These are phyloP conservation scores for Trichosporon sp. DNA, from an alignment of 1,284 basidiomycete genomes.

Conservation along the genomic window DNA sequence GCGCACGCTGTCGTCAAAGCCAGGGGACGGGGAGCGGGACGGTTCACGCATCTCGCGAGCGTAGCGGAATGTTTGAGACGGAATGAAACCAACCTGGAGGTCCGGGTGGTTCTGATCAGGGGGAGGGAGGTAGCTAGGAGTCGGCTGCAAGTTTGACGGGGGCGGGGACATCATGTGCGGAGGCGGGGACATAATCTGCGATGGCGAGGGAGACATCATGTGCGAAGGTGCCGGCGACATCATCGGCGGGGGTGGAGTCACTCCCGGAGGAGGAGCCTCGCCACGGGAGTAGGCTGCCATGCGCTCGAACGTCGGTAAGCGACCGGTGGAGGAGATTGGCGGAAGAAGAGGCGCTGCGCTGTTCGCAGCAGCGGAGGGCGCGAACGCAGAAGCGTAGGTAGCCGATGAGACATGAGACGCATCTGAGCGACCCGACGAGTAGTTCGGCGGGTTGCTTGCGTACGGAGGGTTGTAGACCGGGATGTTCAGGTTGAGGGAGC, in stretches of 20 bases:
- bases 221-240: constrained; percentile 11
- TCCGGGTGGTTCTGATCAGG: constrained; percentile 52
- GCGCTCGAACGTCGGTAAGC: constrained; percentile 2
- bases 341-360: constrained; percentile 7
- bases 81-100: constrained; percentile 43
- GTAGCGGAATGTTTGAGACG: constrained; percentile 42
- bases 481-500: constrained; percentile 11
- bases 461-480: constrained; percentile 14
- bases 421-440: not conserved
- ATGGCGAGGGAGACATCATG: constrained; percentile 7
- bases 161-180: constrained; percentile 9
- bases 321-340: constrained; percentile 1
- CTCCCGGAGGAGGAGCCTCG: not conserved
- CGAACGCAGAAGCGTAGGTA: constrained; percentile 7
- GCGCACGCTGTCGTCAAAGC: constrained; percentile 35
- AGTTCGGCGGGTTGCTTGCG: constrained; percentile 9
- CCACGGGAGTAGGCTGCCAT: not conserved
- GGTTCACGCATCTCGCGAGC: constrained; percentile 31
- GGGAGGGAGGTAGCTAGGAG: constrained; percentile 46
- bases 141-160: constrained; percentile 32
- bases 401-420: not conserved
- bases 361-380: constrained; percentile 8
- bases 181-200: constrained; percentile 12
- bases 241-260: not conserved
- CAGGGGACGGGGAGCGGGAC: constrained; percentile 46